Conservation (phyloP, 306 rosid species). For the Dicorynia guianensis region DNA sequence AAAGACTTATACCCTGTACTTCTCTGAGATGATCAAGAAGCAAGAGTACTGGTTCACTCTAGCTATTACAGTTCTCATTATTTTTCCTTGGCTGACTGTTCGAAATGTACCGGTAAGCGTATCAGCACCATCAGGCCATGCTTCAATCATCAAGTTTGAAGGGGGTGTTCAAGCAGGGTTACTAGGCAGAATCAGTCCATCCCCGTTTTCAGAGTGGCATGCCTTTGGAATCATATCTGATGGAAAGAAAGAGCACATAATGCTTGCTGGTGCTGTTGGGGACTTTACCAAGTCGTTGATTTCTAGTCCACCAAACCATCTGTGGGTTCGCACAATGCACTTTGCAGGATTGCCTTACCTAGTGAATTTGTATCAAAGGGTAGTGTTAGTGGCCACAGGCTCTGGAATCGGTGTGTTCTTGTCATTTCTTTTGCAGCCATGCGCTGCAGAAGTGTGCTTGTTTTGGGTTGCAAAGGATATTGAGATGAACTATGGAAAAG, state of each 20-base stretch:
- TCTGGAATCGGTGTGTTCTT: constrained; percentile 79
- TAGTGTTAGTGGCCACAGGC: constrained; percentile 54
- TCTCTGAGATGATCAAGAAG: constrained; percentile 28
- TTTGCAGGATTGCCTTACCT: constrained; percentile 54
- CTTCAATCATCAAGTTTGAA: constrained; percentile 46
- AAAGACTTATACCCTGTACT: constrained; percentile 18
- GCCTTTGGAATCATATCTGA: constrained; percentile 59
- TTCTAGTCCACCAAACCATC: constrained; percentile 49
- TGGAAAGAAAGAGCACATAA: constrained; percentile 48
- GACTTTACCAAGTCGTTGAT: constrained; percentile 55
- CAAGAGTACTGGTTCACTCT: constrained; percentile 55
- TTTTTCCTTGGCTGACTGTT: constrained; percentile 56
- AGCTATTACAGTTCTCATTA: constrained; percentile 41
- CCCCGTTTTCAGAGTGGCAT: constrained; percentile 60
- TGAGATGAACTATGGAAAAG: constrained; percentile 67
- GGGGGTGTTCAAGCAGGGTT: constrained; percentile 57
- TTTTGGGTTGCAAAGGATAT: constrained; percentile 82
- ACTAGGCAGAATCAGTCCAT: constrained; percentile 57
- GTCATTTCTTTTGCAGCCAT: constrained; percentile 66
- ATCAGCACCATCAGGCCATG: constrained; percentile 50
- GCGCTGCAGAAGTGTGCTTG: constrained; percentile 53
- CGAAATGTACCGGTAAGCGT: constrained; percentile 41
- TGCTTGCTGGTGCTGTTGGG: constrained; percentile 59
- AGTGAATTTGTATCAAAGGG: constrained; percentile 49
- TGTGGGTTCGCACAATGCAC: constrained; percentile 51